A percentile compares a stretch with the other conserved stretches of the same genome.
Conservation (phyloP, 305 asterid genomes). For the Coffea humblotiana region DNA sequence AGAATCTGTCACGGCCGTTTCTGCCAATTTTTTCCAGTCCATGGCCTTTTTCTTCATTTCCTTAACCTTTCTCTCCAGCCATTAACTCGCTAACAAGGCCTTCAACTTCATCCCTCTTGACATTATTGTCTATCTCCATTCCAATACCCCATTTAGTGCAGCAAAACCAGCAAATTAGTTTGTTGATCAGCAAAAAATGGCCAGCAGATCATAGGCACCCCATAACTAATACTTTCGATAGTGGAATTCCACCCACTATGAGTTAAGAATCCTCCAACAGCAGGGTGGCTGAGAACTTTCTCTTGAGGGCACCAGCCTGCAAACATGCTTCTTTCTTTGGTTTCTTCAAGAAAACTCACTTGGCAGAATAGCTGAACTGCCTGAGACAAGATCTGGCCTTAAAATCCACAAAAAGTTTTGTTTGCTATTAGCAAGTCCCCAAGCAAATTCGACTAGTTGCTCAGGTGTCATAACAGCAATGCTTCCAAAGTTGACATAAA, state of each 20-base stretch:
- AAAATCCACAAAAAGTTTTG: constrained; percentile 26
- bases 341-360: constrained; percentile 9
- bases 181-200: constrained; percentile 49
- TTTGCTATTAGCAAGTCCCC: constrained; percentile 30
- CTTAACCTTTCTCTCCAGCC: constrained; percentile 41
- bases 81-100: constrained; percentile 39
- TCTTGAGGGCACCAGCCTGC: constrained; percentile 31
- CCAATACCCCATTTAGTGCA: constrained; percentile 47
- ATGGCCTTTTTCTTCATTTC: constrained; percentile 42
- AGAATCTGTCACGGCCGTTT: constrained; percentile 12
- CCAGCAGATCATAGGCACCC: constrained; percentile 62
- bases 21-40: constrained; percentile 45
- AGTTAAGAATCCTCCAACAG: constrained; percentile 26
- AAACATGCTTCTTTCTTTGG: constrained; percentile 15
- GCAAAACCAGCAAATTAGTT: constrained; percentile 44
- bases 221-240: constrained; percentile 41
- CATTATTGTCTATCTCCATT: constrained; percentile 47
- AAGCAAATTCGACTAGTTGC: constrained; percentile 26
- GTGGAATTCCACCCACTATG: constrained; percentile 57
- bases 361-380: constrained; percentile 2
- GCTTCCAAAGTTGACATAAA: constrained; percentile 28
- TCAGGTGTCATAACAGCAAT: constrained; percentile 13
- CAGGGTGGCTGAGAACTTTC: constrained; percentile 12
- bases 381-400: constrained; percentile 28
- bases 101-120: constrained; percentile 46